Evolutionary conservation across 148 eudicot genomes (phyloP).

Genomic region (Vaccinium corymbosum): DNA sequence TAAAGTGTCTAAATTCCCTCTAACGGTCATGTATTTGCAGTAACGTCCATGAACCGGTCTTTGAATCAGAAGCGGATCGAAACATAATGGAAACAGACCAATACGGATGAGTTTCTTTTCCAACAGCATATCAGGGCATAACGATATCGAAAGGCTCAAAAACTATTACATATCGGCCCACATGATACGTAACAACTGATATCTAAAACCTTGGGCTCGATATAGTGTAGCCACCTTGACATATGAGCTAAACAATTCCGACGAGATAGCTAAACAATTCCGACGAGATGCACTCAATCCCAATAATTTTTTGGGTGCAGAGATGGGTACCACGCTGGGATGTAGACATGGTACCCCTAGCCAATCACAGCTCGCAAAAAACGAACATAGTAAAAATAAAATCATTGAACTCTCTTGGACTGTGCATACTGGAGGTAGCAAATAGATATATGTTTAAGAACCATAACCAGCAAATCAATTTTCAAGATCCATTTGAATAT

Average conservation of each 20-base stretch:
- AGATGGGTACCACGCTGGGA: background rate
- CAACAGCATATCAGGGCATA: background rate
- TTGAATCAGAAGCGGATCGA: background rate
- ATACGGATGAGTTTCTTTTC: no score
- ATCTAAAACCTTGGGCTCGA: background rate
- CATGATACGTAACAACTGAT: background rate
- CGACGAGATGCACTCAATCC: background rate
- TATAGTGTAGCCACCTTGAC: background rate
- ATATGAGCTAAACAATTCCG: background rate
- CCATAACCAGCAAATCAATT: background rate
- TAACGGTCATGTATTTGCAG: background rate
- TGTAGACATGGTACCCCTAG: background rate
- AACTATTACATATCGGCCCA: background rate
- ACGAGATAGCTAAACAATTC: background rate
- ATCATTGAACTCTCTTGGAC: background rate
- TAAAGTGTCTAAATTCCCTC: background rate
- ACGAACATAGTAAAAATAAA: background rate
- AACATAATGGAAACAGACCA: no score
- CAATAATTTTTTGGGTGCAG: background rate
- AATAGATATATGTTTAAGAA: background rate
- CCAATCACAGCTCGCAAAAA: no score
- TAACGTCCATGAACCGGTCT: background rate
- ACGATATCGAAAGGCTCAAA: no score
- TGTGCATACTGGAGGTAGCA: background rate
- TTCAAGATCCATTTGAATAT: background rate